Evolutionary conservation across 208 protist genomes (phyloP).

Genomic region (Trypanosoma cruzi): DNA sequence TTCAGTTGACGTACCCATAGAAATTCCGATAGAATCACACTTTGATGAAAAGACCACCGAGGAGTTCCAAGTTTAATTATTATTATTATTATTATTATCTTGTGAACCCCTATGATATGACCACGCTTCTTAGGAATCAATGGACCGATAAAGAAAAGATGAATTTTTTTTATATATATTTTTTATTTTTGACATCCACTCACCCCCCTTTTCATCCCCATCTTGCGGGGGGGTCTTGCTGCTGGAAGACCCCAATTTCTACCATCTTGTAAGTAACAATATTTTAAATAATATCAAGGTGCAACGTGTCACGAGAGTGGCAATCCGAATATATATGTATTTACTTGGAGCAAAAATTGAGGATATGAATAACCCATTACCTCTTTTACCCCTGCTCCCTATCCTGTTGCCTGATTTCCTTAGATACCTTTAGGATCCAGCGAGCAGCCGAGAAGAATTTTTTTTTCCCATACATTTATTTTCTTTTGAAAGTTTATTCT

Average conservation of each 20-base stretch:
- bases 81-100: slow-evolving; percentile 3
- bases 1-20: background rate
- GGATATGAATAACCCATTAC: background rate
- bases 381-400: background rate
- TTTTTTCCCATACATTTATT: background rate
- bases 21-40: background rate
- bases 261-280: too few species aligned
- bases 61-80: background rate
- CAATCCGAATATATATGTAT: too few species aligned
- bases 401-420: background rate
- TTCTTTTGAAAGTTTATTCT: background rate
- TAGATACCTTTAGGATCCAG: too few species aligned
- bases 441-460: too few species aligned
- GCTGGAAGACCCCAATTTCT: too few species aligned
- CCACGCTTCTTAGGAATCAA: too few species aligned
- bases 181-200: background rate
- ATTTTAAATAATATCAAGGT: too few species aligned
- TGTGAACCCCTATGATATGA: too few species aligned
- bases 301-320: too few species aligned
- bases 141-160: too few species aligned
- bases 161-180: slow-evolving; percentile 11
- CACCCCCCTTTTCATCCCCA: background rate
- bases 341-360: too few species aligned
- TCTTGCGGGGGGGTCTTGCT: too few species aligned
- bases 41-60: background rate